Evolutionary conservation across 179 eudicot species (phyloP).

Genomic region (Pouteria campechiana): DNA sequence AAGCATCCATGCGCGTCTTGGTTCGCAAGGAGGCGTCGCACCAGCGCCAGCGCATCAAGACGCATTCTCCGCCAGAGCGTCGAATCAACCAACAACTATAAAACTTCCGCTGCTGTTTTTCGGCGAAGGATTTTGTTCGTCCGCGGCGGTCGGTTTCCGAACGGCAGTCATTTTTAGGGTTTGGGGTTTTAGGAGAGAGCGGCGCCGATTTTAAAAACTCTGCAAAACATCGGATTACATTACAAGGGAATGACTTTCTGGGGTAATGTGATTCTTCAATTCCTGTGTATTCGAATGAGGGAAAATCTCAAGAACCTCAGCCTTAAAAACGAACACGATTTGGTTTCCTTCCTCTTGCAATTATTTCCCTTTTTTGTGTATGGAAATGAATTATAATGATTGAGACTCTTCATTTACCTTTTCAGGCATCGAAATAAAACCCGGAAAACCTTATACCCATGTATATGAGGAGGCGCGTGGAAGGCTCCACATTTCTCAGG

Average conservation of each 20-base stretch:
- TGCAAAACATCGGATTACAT: too few relatives aligned
- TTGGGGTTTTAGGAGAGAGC: too few relatives aligned
- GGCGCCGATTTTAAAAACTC: too few relatives aligned
- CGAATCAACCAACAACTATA: too few relatives aligned
- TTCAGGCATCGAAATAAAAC: constrained; percentile 59
- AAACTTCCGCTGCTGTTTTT: too few relatives aligned
- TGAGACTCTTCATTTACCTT: not conserved
- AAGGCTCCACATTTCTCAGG: constrained; percentile 73
- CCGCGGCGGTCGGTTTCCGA: too few relatives aligned
- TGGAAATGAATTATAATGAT: not conserved
- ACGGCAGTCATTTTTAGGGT: too few relatives aligned
- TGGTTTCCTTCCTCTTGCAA: not conserved
- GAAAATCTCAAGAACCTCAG: not conserved
- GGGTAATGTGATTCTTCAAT: constrained; percentile 19
- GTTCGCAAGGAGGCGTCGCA: too few relatives aligned
- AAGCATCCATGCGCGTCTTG: too few relatives aligned
- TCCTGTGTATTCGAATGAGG: not conserved
- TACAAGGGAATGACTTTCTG: constrained; percentile 68
- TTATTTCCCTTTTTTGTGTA: not conserved
- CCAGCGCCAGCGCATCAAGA: too few relatives aligned
- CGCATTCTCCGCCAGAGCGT: too few relatives aligned
- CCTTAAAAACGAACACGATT: not conserved
- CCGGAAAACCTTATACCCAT: constrained; percentile 54
- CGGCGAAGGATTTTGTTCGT: too few relatives aligned
- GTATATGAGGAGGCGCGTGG: constrained; percentile 23